Conservation (phyloP, 176 grass and related monocot genomes). For the Aegilops tauschii region DNA sequence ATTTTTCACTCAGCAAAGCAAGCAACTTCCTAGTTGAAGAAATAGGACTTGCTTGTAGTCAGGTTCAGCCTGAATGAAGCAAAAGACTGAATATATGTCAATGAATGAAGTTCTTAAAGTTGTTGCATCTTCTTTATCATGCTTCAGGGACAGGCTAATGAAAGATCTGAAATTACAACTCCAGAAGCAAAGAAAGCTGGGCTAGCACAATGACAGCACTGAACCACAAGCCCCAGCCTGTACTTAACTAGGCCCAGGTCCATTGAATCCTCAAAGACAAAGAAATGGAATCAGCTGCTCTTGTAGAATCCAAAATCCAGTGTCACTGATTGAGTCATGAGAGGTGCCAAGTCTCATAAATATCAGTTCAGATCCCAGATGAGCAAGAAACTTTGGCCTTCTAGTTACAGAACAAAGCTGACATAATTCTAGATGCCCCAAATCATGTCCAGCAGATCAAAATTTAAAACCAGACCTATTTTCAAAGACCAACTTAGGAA, state of each 20-base stretch:
- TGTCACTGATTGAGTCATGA: not conserved
- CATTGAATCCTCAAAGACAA: not conserved
- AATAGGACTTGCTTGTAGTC: not conserved
- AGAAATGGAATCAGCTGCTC: not conserved
- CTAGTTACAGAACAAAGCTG: not conserved
- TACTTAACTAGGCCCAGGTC: not conserved
- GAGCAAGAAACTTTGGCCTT: not conserved
- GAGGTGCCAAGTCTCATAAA: conserved; percentile 8
- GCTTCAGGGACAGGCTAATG: not conserved
- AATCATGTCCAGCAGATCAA: not conserved
- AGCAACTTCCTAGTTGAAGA: not conserved
- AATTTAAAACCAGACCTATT: not conserved
- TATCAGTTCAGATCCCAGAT: not conserved
- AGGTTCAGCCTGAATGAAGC: not conserved
- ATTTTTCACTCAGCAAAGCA: not conserved
- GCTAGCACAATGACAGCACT: conserved; percentile 1
- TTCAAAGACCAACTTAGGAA: not conserved
- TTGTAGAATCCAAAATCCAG: not conserved
- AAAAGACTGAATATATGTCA: not conserved
- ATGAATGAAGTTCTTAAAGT: not conserved
- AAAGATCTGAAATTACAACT: not conserved
- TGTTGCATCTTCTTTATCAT: conserved; percentile 18
- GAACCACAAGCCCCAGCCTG: not conserved
- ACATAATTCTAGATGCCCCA: not conserved
- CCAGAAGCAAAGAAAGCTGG: conserved; percentile 9